Base-by-base conservation (phyloP, 2,329 filamentous ascomycete genomes). In the Pestalotiopsis sp. region DNA sequence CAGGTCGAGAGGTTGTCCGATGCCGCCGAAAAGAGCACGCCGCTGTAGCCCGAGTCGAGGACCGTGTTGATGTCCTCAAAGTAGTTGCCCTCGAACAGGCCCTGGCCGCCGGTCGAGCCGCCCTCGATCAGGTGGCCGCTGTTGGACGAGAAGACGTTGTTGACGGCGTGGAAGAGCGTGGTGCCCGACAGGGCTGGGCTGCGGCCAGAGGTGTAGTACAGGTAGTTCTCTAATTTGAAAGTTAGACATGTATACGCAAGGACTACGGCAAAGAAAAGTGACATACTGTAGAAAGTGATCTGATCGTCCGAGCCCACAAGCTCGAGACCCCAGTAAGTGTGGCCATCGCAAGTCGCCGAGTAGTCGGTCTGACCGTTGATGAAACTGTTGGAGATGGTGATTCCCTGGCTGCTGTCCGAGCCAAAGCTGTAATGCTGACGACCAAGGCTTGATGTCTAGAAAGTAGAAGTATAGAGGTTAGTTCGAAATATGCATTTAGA, bases 311-410 rank as follows among this genome's bases (percentile, higher is more conserved):
- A 45, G 36, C 61, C 61, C 11, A 64, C 61, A 64, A 64, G 39
- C 39, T 64, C 61, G 12, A 64, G n/a, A 2, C 41, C 49, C 84
- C 83, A 85, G 77, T 86, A 86, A 72, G 84, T 82, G 58, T 85
- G 77, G 23, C 75, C 76, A 68, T 85, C 81, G 71, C 83, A 85
- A 36, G 77, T 77, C 12, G 82, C 78, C 1, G 82, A 84, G 72
- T 80, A 83, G 31, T 72, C 75, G 0, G 83, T 83, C 2, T 71
- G 70, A 9, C 84, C 83, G 66, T 85, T 78, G 69, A 85, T 81
- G 49, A 82, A 81, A 72, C 77, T 82, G 78, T 86, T 85, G 12
- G 82, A 83, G 62, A 86, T 77, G 2, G 84, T 84, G 0, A 84
- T 78, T 61, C 78, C 78, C n/a, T 78, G 76, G 36, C 77, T 78